Evolutionary conservation across 108 stramenopile genomes (phyloP), one percentile per base, ranked within the genome.

Genomic region (Cyclotella baltica): DNA sequence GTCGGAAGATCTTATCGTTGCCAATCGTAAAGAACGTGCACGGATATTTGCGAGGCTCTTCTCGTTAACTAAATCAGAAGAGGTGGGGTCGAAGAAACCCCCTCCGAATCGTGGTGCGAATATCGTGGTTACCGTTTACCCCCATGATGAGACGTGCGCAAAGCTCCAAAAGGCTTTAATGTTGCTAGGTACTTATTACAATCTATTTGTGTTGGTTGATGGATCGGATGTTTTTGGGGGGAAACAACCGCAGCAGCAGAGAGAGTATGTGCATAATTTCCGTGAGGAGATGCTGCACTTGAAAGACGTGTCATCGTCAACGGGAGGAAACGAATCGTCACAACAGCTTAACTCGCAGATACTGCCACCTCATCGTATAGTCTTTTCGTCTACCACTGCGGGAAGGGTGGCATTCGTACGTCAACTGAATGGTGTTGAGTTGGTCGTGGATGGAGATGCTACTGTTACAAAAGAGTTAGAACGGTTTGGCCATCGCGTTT

Each of bases 41-140:
- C 63, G 78, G n/a, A 65, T 79, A 29, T 79, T 79, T 46, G 78
- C 78, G 8, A 34, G 71, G 15, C 33, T 79, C 22, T 79, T 79
- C 35, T 59, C 75, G 13, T 1, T 48, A 48, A n/a, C 47, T 25
- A 27, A 23, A 23, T 22, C 18, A 30, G 28, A 11, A 18, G 31
- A 28, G 28, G 59, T 31, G 15, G 40, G 16, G 48, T 22, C 4
- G 30, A 34, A 51, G 37, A 8, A 34, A 25, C 43, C n/a, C 29
- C 80, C 80, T 11, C 80, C 80, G 33, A 76, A 75, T 69, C 79
- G 80, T 9, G 75, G 80, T 10, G 66, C 80, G 15, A 76, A 76
- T 37, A 62, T 81, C 25, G 75, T 81, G 16, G 67, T 81, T 16
- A 76, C 61, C 18, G 56, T 81, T 38, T 36, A 37, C 0, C 40